Base-by-base conservation (phyloP, 345 rosid species). In the Sonneratia alba region DNA sequence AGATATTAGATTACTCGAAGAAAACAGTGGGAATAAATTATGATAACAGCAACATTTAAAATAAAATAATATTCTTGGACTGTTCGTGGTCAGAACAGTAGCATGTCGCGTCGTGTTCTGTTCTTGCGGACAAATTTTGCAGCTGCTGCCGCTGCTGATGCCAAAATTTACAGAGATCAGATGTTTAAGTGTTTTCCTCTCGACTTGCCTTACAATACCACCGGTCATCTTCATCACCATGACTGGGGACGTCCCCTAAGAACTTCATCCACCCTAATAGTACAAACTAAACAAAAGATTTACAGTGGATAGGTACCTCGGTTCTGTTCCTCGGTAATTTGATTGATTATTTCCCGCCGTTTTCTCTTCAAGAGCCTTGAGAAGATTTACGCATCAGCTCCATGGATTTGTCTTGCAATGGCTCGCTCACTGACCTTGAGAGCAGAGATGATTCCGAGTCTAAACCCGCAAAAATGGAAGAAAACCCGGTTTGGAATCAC, bases 401-500 rank as follows among this genome's bases (percentile, higher is more conserved):
- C 27, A 69, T 36, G 21, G 82, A 78, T 71, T 81, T 82, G 55
- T 82, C 87, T 66, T 75, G 79, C 6, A 80, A 82, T 16, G 92
- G 87, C 67, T 87, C 87, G 70, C 96, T 92, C 70, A 80, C 87
- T 36, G 91, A 88, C 74, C 94, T 85, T 77, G 91, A 82, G 36
- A 88, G 74, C 72, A 77, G 63, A 36, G 89, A 82, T 68, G 87
- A 76, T 68, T 90, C 96, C 15, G 84, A 81, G 77, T 86, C 97
- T 88, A 82, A 56, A 67, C 75, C 72, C n/a, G 22, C 42, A 22
- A 61, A 21, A 5, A 3, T 13, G 9, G 24, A 56, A 3, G 3
- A 56, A 12, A 24, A 5, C 40, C 61, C 18, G 5, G 27, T 42
- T 67, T 1, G 36, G 70, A 40, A 13, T 18, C 48, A 6, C 40